Base-by-base conservation (phyloP, 495 filamentous ascomycete genomes). In the Penicillium argentinense region DNA sequence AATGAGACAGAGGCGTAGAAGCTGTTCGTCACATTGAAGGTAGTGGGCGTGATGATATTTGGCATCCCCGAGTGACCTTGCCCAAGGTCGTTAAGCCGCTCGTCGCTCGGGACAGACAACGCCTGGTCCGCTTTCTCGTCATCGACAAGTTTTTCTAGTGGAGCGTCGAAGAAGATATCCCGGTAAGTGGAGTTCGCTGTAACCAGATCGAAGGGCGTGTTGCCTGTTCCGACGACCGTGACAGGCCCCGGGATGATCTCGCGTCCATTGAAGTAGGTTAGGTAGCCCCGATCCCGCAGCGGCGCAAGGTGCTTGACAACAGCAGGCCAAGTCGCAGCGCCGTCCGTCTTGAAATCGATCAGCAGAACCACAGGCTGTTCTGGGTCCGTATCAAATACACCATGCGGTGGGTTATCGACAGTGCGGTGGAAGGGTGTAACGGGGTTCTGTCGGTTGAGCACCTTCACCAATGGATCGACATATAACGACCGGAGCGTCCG, bases 171-270 rank as follows among this genome's bases (percentile, higher is more conserved):
- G 73, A 87, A 87, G 34, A 79, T 75, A 57, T 83, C 76, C 16
- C 82, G 69, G 43, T 73, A 67, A 0, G 70, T 68, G 5, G 62
- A 42, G 38, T 76, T 68, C 17, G 71, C 63, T 17, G 69, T 67
- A 16, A 86, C 64, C 13, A 71, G 57, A 30, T 87, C 75, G 59
- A 93, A 90, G 0, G 88, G 87, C 0, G 87, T 79, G 53, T 86
- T 85, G 6, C 90, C 90, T 1, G 89, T 92, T 6, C 81, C 88
- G 12, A 95, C 83, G 0, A 95, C 79, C 2, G 88, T 95, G 11
- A 96, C 59, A 4, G 84, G 82, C 2, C 86, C 69, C 4, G 54
- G 50, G 39, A 73, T 42, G 9, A 74, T 48, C 16, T 70, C 66
- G 0, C 69, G 74, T 21, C 83, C 67, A 45, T 73, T 72, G 45